Percentiles rank a stretch among this genome's conserved stretches.
These are phyloP conservation scores for Tolypocladium inflatum DNA, from an alignment of 2,329 filamentous ascomycete species.

Conservation along the genomic window DNA sequence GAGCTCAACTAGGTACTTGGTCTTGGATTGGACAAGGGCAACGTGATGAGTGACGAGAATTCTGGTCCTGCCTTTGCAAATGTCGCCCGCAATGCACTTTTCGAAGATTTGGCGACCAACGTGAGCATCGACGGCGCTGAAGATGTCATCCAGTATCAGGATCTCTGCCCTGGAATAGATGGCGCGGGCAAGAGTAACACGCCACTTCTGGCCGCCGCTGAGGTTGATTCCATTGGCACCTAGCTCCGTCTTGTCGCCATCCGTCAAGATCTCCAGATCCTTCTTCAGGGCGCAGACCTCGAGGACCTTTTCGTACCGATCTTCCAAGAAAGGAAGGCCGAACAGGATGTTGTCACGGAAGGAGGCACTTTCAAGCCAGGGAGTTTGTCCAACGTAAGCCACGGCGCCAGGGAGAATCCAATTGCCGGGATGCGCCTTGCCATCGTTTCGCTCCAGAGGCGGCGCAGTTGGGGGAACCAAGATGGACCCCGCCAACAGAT, in stretches of 20 bases:
- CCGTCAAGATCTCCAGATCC: constrained; percentile 65
- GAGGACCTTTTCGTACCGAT: constrained; percentile 62
- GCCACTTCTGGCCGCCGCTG: constrained; percentile 76
- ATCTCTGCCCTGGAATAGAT: constrained; percentile 72
- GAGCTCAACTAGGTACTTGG: constrained; percentile 67
- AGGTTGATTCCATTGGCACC: constrained; percentile 79
- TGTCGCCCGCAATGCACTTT: constrained; percentile 60
- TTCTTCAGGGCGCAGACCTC: constrained; percentile 65
- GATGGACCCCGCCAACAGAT: constrained; percentile 55
- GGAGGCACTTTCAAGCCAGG: constrained; percentile 77
- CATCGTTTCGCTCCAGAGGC: constrained; percentile 47
- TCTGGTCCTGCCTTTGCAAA: constrained; percentile 60
- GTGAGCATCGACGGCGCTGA: constrained; percentile 73
- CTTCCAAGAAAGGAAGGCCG: constrained; percentile 57
- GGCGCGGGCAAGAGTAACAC: constrained; percentile 69
- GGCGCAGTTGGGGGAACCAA: constrained; percentile 41
- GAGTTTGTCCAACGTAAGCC: constrained; percentile 70
- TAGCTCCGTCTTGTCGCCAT: constrained; percentile 73
- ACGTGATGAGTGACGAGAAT: constrained; percentile 78
- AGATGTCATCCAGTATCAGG: constrained; percentile 73
- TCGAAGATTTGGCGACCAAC: constrained; percentile 74
- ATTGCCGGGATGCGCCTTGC: constrained; percentile 49
- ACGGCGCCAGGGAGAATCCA: constrained; percentile 64
- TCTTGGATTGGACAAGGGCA: constrained; percentile 57
- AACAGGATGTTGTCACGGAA: constrained; percentile 74